Evolutionary conservation across 148 eudicot species (phyloP).

Genomic region (Diospyros kaki): DNA sequence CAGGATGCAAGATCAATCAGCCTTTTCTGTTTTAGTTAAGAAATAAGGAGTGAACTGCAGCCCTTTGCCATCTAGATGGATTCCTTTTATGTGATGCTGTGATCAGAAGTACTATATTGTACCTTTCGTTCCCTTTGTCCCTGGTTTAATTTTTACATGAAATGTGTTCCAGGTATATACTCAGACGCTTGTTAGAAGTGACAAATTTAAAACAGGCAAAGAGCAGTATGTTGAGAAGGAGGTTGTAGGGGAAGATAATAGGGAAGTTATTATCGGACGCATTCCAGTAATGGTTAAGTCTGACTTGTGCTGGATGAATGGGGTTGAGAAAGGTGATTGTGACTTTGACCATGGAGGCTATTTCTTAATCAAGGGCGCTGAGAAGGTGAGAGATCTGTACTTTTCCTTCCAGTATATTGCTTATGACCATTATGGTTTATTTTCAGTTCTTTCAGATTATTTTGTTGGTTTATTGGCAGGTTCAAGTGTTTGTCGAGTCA

Average conservation of each 20-base stretch:
- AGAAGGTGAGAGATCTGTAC: slow-evolving; percentile 52
- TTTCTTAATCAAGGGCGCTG: slow-evolving; percentile 93
- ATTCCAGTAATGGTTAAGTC: slow-evolving; percentile 96
- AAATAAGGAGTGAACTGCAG: not conserved
- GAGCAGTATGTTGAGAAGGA: slow-evolving; percentile 47
- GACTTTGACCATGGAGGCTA: slow-evolving; percentile 97
- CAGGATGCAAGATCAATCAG: too few species aligned
- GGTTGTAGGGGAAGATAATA: slow-evolving; percentile 26
- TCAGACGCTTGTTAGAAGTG: slow-evolving; percentile 51
- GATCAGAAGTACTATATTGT: not conserved
- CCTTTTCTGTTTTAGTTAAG: too few species aligned
- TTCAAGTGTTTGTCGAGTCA: not conserved
- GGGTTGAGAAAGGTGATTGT: slow-evolving; percentile 60
- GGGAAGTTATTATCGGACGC: slow-evolving; percentile 63
- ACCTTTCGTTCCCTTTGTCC: not conserved
- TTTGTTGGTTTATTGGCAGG: not conserved
- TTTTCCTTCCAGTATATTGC: not conserved
- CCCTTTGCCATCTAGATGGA: not conserved
- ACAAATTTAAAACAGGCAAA: slow-evolving; percentile 76
- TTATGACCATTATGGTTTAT: not conserved
- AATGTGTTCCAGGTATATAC: slow-evolving; percentile 57
- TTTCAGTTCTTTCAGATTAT: not conserved
- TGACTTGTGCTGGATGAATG: slow-evolving; percentile 86
- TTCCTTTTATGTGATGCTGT: not conserved
- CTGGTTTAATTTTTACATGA: slow-evolving; percentile 1